Evolutionary conservation across 768 basidiomycete genomes (phyloP).

Genomic region (Amanita exitialis): DNA sequence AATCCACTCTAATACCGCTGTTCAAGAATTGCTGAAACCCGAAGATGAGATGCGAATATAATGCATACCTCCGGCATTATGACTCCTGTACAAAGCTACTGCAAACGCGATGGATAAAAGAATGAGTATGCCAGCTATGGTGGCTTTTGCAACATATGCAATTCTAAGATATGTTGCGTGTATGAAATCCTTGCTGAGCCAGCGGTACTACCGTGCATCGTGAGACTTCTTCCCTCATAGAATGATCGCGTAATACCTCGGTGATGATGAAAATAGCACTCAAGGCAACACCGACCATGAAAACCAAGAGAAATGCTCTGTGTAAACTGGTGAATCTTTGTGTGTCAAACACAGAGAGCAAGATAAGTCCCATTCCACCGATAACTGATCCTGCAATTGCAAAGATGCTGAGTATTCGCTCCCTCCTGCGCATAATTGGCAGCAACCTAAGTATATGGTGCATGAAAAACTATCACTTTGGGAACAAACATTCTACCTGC

Average conservation of each 20-base stretch:
- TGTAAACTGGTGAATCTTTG: constrained; percentile 41
- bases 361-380: constrained; percentile 54
- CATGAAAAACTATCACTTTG: not conserved
- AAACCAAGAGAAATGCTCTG: constrained; percentile 55
- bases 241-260: constrained; percentile 33
- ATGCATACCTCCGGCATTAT: constrained; percentile 41
- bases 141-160: constrained; percentile 54
- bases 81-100: constrained; percentile 31
- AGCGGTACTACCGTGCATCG: constrained; percentile 37
- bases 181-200: constrained; percentile 49
- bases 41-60: not conserved
- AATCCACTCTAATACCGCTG: constrained; percentile 66
- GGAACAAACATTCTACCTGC: constrained; percentile 30
- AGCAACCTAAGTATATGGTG: constrained; percentile 31
- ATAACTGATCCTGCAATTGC: constrained; percentile 52
- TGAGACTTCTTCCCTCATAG: not conserved
- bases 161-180: constrained; percentile 32
- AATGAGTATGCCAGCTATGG: constrained; percentile 50
- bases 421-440: constrained; percentile 46
- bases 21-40: not conserved
- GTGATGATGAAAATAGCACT: constrained; percentile 67
- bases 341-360: constrained; percentile 68
- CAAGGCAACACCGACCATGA: constrained; percentile 61
- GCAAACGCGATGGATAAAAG: constrained; percentile 55
- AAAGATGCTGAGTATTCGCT: constrained; percentile 43